Base-by-base conservation (phyloP, 2,329 filamentous ascomycete genomes). In the Ophiosphaerella narmari region DNA sequence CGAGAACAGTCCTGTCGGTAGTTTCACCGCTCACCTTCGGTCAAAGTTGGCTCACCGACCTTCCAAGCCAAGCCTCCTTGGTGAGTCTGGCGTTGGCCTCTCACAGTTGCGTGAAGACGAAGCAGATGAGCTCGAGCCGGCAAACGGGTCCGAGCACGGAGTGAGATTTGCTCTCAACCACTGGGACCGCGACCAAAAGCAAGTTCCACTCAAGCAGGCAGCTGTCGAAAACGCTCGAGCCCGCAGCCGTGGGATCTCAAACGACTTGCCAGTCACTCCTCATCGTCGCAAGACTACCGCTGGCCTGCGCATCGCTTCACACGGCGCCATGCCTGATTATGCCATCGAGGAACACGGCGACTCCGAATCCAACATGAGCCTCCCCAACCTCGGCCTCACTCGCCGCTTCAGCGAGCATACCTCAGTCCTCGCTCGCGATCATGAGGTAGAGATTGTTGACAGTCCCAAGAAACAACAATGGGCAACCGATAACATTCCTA, bases 21-120 rank as follows among this genome's bases (percentile, higher is more conserved):
- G 84, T 36, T 71, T 78, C 11, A 77, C 80, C n/a, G 78, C 83
- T 40, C 74, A 79, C 41, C 79, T 42, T 66, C 77, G 32, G 61
- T 50, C 79, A 2, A 60, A 54, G 16, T 54, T 95, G 29, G 89
- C 93, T 62, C 89, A 94, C 68, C 85, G 91, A 32, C 89, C 90
- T 4, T 95, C 91, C 12, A 85, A 87, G 43, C 87, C 87, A 33
- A 90, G 87, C 66, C 86, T 90, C 80, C 76, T 90, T 26, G 89
- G 87, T 55, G 87, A 90, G 65, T 59, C 64, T 18, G 57, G 57
- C 23, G 50, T 59, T 13, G 63, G 65, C 14, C 55, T 72, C 6
- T 63, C 65, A 2, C 68, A 72, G 46, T 54, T 72, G 7, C 67
- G 68, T 18, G 71, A 73, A 45, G 71, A 73, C 65, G 69, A 73